These are phyloP conservation scores for Macrotyloma uniflorum DNA, from an alignment of 306 rosid genomes.

Conservation along the genomic window DNA sequence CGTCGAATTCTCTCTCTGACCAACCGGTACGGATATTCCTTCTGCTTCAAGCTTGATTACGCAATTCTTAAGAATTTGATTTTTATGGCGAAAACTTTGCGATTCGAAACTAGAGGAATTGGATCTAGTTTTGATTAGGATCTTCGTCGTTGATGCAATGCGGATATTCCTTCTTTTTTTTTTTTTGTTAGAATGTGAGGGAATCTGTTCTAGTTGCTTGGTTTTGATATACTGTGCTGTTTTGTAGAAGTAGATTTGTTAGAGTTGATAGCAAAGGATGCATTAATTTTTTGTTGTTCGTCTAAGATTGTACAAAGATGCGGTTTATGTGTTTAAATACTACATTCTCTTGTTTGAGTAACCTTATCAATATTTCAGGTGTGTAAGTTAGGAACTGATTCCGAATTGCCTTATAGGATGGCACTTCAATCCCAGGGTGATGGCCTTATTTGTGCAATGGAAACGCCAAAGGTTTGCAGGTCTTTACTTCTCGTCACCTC, in stretches of 20 bases:
- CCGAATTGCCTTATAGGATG: conserved; percentile 92
- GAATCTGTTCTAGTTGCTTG: conserved; percentile 13
- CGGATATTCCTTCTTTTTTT: neutral
- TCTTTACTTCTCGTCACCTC: conserved; percentile 41
- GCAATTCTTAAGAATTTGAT: conserved; percentile 18
- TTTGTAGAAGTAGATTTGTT: conserved; percentile 3
- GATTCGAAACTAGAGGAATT: neutral
- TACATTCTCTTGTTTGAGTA: conserved; percentile 26
- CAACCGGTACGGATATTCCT: conserved; percentile 55
- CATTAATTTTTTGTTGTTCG: neutral
- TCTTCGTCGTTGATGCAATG: conserved; percentile 12
- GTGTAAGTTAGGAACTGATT: conserved; percentile 54
- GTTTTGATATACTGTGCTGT: conserved; percentile 4
- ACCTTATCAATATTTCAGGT: conserved; percentile 58
- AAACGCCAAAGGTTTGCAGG: conserved; percentile 70
- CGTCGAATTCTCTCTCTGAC: conserved; percentile 61
- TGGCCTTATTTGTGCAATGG: conserved; percentile 79
- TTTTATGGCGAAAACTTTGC: neutral
- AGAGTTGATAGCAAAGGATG: neutral
- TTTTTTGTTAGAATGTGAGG: neutral
- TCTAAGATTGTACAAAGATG: neutral
- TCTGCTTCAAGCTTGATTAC: neutral
- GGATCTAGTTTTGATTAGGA: conserved; percentile 37
- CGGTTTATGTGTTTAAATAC: neutral
- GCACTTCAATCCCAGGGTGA: conserved; percentile 72